These are phyloP conservation scores for Eucalyptus marginata DNA, from an alignment of 345 rosid species.

Conservation along the genomic window DNA sequence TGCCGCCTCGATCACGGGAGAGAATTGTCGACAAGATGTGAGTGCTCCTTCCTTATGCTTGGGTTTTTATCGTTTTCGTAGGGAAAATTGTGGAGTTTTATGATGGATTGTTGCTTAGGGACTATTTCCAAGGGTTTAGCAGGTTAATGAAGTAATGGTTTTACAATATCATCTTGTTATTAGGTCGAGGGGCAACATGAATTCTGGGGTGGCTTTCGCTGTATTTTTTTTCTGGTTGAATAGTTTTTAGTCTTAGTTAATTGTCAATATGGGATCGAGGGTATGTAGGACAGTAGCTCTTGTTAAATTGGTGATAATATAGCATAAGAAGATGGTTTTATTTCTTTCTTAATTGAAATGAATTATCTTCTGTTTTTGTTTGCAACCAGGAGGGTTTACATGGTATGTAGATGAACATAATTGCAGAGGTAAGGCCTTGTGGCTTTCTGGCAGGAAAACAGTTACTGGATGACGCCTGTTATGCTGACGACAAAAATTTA, in stretches of 20 bases:
- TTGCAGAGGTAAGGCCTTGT: background rate
- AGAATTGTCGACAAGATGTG: slow-evolving; percentile 45
- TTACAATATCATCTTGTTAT: background rate
- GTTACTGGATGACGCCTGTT: background rate
- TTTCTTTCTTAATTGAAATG: background rate
- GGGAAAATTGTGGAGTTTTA: background rate
- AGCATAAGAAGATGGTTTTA: background rate
- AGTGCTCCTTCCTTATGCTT: background rate
- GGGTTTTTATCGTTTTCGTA: background rate
- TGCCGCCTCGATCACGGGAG: slow-evolving; percentile 26
- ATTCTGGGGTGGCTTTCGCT: background rate
- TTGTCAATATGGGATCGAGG: background rate
- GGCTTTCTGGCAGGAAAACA: background rate
- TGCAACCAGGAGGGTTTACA: background rate
- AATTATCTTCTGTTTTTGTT: background rate
- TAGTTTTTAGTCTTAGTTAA: background rate
- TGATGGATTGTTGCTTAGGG: background rate
- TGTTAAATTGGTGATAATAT: background rate
- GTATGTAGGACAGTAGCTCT: background rate
- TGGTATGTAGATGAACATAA: background rate
- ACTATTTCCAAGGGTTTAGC: background rate
- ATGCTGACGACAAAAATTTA: background rate
- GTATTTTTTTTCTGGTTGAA: background rate
- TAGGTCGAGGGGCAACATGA: background rate
- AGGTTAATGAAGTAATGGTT: background rate